Evolutionary conservation across 1,139 yeast species (phyloP).

Genomic region (Meyerozyma elateridarum): DNA sequence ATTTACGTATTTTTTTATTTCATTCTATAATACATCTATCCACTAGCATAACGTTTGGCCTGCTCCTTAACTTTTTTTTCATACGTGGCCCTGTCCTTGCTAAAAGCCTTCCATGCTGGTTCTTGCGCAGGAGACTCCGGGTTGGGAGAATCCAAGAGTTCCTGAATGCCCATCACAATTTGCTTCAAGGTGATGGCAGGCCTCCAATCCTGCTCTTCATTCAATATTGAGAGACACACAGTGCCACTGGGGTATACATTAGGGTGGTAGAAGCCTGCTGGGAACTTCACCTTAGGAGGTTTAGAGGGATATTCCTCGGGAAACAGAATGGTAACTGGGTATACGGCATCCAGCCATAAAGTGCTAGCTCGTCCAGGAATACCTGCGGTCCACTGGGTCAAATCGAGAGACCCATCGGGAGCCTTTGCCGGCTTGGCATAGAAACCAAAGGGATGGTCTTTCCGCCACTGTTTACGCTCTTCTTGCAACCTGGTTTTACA

Average conservation of each 20-base stretch:
- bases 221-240: constrained; percentile 83
- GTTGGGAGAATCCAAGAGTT: constrained; percentile 82
- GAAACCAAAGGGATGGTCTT: constrained; percentile 97
- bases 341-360: constrained; percentile 83
- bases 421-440: constrained; percentile 82
- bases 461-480: constrained; percentile 94
- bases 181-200: constrained; percentile 94
- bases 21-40: constrained; percentile 2
- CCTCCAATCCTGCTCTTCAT: constrained; percentile 97
- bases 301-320: constrained; percentile 94
- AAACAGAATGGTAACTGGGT: constrained; percentile 78
- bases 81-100: constrained; percentile 62
- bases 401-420: constrained; percentile 76
- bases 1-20: background rate
- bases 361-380: constrained; percentile 90
- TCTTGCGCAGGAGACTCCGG: constrained; percentile 97
- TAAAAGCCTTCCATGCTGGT: constrained; percentile 88
- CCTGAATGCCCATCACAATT: constrained; percentile 88
- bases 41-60: constrained; percentile 63
- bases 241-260: constrained; percentile 97
- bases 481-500: constrained; percentile 80
- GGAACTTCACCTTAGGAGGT: constrained; percentile 91
- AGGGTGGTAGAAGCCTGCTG: constrained; percentile 89
- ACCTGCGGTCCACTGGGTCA: constrained; percentile 90
- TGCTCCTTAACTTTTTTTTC: constrained; percentile 78